phyloP scores from a whole-genome alignment of 441 rosid species.

The Jatropha podagrica region DNA sequence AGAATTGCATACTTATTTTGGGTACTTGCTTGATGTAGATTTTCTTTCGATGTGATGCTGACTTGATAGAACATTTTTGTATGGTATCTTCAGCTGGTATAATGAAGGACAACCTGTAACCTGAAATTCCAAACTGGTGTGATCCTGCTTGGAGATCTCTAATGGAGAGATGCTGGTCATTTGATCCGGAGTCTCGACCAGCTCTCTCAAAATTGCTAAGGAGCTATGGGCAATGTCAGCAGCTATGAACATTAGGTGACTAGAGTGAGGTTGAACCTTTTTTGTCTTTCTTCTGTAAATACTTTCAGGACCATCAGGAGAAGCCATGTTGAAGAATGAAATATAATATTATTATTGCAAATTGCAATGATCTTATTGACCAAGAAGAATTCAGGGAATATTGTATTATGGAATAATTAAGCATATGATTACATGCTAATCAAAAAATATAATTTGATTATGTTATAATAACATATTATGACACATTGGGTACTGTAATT shows the following conservation, averaged over 20 bases:
- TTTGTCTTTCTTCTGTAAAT: conserved; percentile 19
- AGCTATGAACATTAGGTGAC: conserved; percentile 37
- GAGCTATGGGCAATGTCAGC: conserved; percentile 56
- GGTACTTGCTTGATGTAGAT: background rate
- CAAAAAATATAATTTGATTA: no score
- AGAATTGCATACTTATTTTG: no score
- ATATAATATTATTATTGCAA: no score
- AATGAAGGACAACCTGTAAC: conserved; percentile 47
- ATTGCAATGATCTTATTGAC: no score
- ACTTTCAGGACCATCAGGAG: conserved; percentile 8
- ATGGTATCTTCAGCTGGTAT: conserved; percentile 46
- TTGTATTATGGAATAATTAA: background rate
- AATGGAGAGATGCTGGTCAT: conserved; percentile 66
- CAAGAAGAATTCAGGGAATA: no score
- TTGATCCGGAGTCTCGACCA: conserved; percentile 51
- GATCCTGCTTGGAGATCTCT: conserved; percentile 56
- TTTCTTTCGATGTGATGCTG: background rate
- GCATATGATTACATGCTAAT: no score
- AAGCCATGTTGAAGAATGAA: conserved; percentile 23
- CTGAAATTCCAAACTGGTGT: conserved; percentile 54
- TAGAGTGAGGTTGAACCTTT: background rate
- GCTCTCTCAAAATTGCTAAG: conserved; percentile 51
- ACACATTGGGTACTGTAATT: no score
- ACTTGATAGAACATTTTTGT: background rate
- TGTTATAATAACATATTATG: no score